Base-by-base conservation (phyloP, 768 basidiomycete species). In the Hericium rajendrae region DNA sequence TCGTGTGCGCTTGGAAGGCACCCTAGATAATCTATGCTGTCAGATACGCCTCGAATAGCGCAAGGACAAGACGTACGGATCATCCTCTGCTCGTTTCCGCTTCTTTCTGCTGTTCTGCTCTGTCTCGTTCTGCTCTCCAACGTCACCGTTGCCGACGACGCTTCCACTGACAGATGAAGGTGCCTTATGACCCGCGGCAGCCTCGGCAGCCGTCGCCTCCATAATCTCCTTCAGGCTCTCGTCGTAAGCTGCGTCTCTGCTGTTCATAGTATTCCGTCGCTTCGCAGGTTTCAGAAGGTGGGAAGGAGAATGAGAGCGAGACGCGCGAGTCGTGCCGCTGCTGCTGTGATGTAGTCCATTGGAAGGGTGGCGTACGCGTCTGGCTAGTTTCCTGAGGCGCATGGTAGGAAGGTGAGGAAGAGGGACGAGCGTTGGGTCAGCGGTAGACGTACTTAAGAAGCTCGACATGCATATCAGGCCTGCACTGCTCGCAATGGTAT, bases 231-330 rank as follows among this genome's bases (percentile, higher is more conserved):
- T 53, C 56, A 89, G 69, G 67, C 85, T 91, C 67, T 94, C 89
- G 68, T 95, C 94, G 68, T 93, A 94, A 12, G 85, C 87, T 15
- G 94, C 91, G 69, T 97, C 95, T 57, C 95, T 78, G 66, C 91
- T 94, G 70, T 98, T 98, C 93, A 99, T 95, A 53, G 97, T 99
- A 65, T 91, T 93, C 59, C 97, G 79, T 54, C 91, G 83, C 73
- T 94, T 95, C 41, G 88, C 79, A n/a, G 81, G 78, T 60, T 83
- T 84, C 38, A 78, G 66, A 63, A 68, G 70, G 59, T 77, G 73
- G 9, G 75, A 74, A 2, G 86, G 90, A 24, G 86, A 90, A 69
- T 83, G 87, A 20, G 87, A 89, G 53, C 85, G 86, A 57, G 86
- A 88, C 55, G 82, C 76, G 61, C 86, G 86, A 48, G 80, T 77